Evolutionary conservation across 2,329 filamentous ascomycete genomes (phyloP), one percentile per base, ranked within the genome.

Genomic region (Periconia macrospinosa): DNA sequence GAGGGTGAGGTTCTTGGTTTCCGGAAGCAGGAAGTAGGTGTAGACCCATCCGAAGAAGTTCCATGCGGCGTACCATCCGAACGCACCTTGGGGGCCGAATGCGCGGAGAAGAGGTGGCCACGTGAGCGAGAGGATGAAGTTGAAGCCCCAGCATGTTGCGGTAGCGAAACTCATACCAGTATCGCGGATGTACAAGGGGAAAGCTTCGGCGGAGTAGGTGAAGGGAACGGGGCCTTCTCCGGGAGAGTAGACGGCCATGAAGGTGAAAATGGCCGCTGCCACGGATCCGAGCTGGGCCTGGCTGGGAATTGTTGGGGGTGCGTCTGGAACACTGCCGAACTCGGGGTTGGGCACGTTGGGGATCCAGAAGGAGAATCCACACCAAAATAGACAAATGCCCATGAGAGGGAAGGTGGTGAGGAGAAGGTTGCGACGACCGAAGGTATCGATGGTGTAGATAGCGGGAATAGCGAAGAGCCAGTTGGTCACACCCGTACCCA

Each of bases 71-170:
- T 84, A 84, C 76, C 81, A 85, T 9, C 77, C 77, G 57, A 85
- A 83, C 0, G 78, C 82, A 2, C 81, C 82, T 19, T 80, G 78
- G 0, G 75, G 70, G 0, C 74, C 78, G 59, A 83, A 83, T 0
- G 79, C 76, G 0, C 68, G 67, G 2, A 75, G 68, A 6, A 84
- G 64, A 0, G 76, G 76, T 1, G 82, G 82, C 80, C 81, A 84
- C 1, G 81, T 82, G 14, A 83, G 76, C 0, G 76, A 76, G 1
- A 83, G 71, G 15, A 81, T 67, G 55, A 79, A 80, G 65, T 85
- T 84, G 74, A 84, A 84, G 52, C 81, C 79, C 81, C 82, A 84
- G 20, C 78, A 82, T 45, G 80, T 83, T 0, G 81, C 80, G 0
- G 81, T 83, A 0, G 82, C 63, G 42, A 73, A 71, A 3, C 63